Percentiles rank a stretch among this genome's conserved stretches.
phyloP scores from a whole-genome alignment of 495 filamentous ascomycete genomes.

The Penicillium silybi region DNA sequence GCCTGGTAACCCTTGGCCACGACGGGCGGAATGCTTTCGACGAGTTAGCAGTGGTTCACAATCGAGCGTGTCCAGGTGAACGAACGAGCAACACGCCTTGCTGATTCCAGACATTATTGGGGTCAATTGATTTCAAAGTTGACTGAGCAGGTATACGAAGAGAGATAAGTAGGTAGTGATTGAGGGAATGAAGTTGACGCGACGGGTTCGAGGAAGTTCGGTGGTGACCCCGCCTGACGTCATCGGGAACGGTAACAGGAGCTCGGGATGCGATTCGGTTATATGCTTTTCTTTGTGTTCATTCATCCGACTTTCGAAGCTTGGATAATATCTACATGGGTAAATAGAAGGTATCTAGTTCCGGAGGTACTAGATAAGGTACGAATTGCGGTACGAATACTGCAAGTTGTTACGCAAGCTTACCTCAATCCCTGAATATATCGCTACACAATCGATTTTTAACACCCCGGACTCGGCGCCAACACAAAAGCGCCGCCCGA shows the following conservation, averaged over 20 bases:
- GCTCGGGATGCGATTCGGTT: slow-evolving; percentile 2
- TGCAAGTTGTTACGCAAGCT: background rate
- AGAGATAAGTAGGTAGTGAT: background rate
- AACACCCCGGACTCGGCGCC: background rate
- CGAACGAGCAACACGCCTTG: slow-evolving; percentile 48
- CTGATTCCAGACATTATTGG: slow-evolving; percentile 43
- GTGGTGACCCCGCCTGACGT: slow-evolving; percentile 20
- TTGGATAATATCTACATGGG: no score
- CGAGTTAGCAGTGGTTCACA: slow-evolving; percentile 1
- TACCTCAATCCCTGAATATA: background rate
- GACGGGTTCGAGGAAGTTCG: background rate
- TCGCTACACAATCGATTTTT: background rate
- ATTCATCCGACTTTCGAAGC: background rate
- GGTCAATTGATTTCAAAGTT: background rate
- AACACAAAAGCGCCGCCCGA: background rate
- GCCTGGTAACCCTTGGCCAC: slow-evolving; percentile 52
- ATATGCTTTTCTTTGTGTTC: background rate
- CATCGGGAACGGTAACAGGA: slow-evolving; percentile 17
- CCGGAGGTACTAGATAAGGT: no score
- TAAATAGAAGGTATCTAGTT: no score
- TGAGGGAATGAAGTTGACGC: background rate
- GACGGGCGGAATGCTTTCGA: slow-evolving; percentile 47
- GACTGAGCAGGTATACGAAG: background rate
- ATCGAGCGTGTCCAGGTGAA: background rate
- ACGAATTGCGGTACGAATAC: background rate